Base-by-base conservation (phyloP, 1,284 basidiomycete genomes). In the Boletus sp. region DNA sequence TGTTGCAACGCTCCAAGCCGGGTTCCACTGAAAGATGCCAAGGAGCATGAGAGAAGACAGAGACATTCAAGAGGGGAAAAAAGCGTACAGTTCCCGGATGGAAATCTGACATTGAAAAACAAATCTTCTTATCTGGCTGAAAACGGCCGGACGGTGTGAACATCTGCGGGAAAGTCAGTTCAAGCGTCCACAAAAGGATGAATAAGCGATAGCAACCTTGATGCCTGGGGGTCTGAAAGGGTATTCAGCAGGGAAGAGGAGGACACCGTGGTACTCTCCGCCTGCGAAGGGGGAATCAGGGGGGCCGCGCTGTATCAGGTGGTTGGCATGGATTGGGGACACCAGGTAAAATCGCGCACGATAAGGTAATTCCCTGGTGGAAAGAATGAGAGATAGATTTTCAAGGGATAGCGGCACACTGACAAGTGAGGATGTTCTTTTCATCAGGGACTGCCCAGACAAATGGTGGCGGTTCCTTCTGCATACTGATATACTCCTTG, bases 191-290 rank as follows among this genome's bases (percentile, higher is more conserved):
- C 14, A 45, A 40, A 32, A 5, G 43, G 29, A 44, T 35, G 16
- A 45, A 22, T 2, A 7, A 20, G n/a, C n/a, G 43, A 34, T 25
- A 32, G n/a, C 72, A 23, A 85, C 87, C 78, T 96, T 97, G 74
- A 97, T 95, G 48, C 94, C 94, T 52, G 94, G 94, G 1, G 91
- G 91, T 69, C 91, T 94, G 75, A 94, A 94, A 38, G 91, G 89
- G 66, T 94, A 97, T 69, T 96, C 94, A 20, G 89, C 74, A 4
- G 94, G 94, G 63, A 95, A 95, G 48, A 91, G 69, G 30, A 91
- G 77, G 20, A 88, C 81, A n/a, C 86, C 94, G 60, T 94, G 90
- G 66, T 92, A 97, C 68, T 97, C 94, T 64, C 94, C 94, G 41
- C 88, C 91, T n/a, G 81, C 78, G 61, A 87, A 96, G 8, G 91